These are phyloP conservation scores for Moesziomyces sp. DNA, from an alignment of 1,284 basidiomycete genomes.

Conservation along the genomic window DNA sequence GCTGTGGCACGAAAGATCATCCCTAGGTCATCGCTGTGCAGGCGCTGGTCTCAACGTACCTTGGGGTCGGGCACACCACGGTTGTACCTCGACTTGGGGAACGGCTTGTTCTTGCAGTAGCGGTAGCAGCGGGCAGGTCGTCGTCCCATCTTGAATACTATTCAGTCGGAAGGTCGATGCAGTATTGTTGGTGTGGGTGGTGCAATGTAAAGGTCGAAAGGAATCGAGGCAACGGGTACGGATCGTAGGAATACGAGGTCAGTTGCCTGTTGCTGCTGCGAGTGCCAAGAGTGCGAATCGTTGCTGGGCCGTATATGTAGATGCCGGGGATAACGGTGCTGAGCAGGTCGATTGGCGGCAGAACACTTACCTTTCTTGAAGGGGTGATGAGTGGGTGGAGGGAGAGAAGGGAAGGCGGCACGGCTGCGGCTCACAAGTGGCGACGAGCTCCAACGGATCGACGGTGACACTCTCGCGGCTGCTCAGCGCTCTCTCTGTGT, in stretches of 20 bases:
- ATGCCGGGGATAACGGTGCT: conserved; percentile 10
- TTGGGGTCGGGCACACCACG: conserved; percentile 75
- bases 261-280: conserved; percentile 8
- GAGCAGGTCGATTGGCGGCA: conserved; percentile 15
- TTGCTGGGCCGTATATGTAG: conserved; percentile 3
- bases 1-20: background rate
- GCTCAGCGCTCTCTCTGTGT: background rate
- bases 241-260: conserved; percentile 9
- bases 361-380: conserved; percentile 54
- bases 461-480: background rate
- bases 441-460: conserved; percentile 17
- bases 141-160: conserved; percentile 61
- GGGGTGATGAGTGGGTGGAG: conserved; percentile 51
- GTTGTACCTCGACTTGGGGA: conserved; percentile 78
- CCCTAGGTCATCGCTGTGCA: conserved; percentile 7
- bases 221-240: background rate
- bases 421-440: conserved; percentile 22
- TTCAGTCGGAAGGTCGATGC: conserved; percentile 1
- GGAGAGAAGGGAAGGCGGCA: conserved; percentile 15
- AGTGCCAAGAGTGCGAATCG: conserved; percentile 2
- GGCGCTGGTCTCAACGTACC: conserved; percentile 28
- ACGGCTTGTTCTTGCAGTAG: conserved; percentile 68
- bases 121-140: conserved; percentile 66
- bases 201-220: conserved; percentile 12
- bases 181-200: background rate